phyloP scores from a whole-genome alignment of 1,284 basidiomycete genomes.

The Leccinum colubrinum region DNA sequence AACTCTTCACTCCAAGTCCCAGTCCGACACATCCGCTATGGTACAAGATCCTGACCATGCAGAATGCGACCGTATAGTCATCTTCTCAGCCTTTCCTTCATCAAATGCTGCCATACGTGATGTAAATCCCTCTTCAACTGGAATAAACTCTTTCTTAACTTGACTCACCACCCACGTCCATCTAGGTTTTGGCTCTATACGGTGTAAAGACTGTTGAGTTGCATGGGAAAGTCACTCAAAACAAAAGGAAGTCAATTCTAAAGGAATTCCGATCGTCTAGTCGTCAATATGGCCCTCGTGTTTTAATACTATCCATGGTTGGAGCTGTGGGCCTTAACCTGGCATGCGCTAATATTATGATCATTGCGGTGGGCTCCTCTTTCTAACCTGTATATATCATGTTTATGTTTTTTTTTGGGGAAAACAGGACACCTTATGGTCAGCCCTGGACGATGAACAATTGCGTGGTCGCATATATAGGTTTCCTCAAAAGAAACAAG shows the following conservation, averaged over 20 bases:
- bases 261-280: background rate
- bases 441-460: background rate
- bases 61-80: background rate
- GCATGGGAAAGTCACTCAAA: background rate
- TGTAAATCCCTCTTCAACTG: background rate
- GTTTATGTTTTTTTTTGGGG: background rate
- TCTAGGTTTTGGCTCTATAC: background rate
- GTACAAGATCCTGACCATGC: background rate
- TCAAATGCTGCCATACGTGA: background rate
- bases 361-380: background rate
- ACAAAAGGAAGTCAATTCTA: background rate
- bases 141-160: background rate
- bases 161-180: background rate
- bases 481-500: background rate
- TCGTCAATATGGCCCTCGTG: background rate
- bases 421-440: background rate
- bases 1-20: background rate
- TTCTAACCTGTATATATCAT: background rate
- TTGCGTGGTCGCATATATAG: background rate
- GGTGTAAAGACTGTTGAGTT: background rate
- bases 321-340: background rate
- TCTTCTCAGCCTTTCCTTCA: background rate
- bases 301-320: background rate
- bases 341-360: background rate
- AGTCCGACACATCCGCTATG: too few species aligned